Base-by-base conservation (phyloP, 2,329 filamentous ascomycete genomes). In the Leptoxyphium fumago region DNA sequence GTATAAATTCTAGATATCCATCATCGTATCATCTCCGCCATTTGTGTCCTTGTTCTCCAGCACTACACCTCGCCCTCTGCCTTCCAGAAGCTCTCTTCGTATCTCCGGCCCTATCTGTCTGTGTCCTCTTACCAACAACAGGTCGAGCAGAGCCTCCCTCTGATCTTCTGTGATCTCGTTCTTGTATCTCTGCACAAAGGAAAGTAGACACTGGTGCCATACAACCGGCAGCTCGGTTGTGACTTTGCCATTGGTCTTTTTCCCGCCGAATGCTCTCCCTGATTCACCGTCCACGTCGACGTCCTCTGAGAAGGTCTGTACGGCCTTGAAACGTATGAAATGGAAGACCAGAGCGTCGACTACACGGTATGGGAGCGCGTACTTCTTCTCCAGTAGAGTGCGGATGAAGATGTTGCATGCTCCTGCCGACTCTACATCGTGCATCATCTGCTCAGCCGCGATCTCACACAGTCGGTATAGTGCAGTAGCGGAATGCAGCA, bases 131-230 rank as follows among this genome's bases (percentile, higher is more conserved):
- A 79, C 80, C 38, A 94, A 70, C 14, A 98, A 69, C 47, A 98
- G 65, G 65, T 98, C 91, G 5, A 98, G 68, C 42, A 98, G 66
- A 1, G 87, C 84, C 65, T 98, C 89, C 54, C 88, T 73, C 68
- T 94, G 88, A 53, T 95, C 88, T 62, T 95, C 88, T 1, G 87
- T 94, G 54, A 95, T 89, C 62, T 96, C 89, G 53, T 95, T 93
- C 58, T 87, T 80, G 66, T 96, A 98, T 45, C 89, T 74, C 66
- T 95, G 84, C 21, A 91, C 87, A 65, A 98, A 98, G 2, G 85
- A 82, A 44, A 98, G 67, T 28, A 98, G 70, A 54, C 83, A 87
- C 67, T 96, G 89, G 63, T 98, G 91, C 87, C 89, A 98, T 45
- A 98, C 78, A 7, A 98, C 87, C 0, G 93, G 91, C 51, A 96